Evolutionary conservation across 2,329 filamentous ascomycete genomes (phyloP).

Genomic region (Stachybotrys elegans): DNA sequence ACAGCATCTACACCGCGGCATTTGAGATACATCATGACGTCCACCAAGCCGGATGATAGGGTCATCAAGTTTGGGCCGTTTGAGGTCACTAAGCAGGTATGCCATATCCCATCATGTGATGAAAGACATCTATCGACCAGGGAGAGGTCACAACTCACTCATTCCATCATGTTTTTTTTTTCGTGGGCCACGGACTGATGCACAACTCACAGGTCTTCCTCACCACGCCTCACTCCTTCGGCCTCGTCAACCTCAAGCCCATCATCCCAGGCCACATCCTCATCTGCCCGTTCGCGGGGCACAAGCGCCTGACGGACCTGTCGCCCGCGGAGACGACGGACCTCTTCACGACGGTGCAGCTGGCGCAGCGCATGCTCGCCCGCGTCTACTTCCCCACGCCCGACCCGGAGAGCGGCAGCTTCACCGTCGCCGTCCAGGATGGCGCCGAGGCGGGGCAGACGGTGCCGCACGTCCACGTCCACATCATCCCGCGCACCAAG

Average conservation of each 20-base stretch:
- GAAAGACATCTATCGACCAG: neutral
- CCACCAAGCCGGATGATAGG: constrained; percentile 16
- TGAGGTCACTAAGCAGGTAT: constrained; percentile 68
- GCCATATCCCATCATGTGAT: constrained; percentile 7
- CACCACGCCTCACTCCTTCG: constrained; percentile 72
- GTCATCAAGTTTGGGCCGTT: constrained; percentile 68
- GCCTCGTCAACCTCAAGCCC: constrained; percentile 92
- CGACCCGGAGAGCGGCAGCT: constrained; percentile 57
- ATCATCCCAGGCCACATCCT: constrained; percentile 91
- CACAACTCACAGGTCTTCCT: constrained; percentile 97
- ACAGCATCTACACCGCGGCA: constrained; percentile 8
- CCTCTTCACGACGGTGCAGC: constrained; percentile 82
- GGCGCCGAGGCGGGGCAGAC: constrained; percentile 87
- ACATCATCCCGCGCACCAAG: constrained; percentile 72
- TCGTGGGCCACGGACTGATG: too few species aligned
- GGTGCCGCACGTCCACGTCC: constrained; percentile 87
- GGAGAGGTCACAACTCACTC: neutral
- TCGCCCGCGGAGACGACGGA: constrained; percentile 67
- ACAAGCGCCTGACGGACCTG: constrained; percentile 72
- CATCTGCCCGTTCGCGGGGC: constrained; percentile 67
- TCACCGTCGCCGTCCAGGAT: constrained; percentile 96
- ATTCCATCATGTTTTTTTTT: too few species aligned
- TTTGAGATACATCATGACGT: constrained; percentile 23
- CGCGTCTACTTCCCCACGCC: constrained; percentile 48
- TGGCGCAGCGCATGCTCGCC: constrained; percentile 71